These are phyloP conservation scores for Jatropha multifida DNA, from an alignment of 441 rosid genomes.

Conservation along the genomic window DNA sequence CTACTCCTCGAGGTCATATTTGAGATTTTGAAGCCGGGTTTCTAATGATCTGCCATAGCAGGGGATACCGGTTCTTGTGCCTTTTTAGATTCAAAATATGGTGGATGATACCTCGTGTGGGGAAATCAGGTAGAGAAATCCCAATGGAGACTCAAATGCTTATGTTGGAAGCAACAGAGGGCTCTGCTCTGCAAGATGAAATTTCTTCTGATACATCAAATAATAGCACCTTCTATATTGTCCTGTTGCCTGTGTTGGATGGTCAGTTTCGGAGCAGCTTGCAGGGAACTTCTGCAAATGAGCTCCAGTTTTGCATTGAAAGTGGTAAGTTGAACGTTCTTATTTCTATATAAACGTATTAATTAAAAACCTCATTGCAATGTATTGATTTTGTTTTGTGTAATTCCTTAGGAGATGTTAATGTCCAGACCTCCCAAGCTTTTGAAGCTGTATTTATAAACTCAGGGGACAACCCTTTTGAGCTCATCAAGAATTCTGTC, in stretches of 20 bases:
- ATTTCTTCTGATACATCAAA: slow-evolving; percentile 22
- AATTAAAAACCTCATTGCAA: too few relatives aligned
- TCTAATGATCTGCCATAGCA: slow-evolving; percentile 21
- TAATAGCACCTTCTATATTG: slow-evolving; percentile 39
- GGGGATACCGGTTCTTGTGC: slow-evolving; percentile 52
- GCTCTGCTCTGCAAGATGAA: slow-evolving; percentile 33
- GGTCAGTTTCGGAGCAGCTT: slow-evolving; percentile 60
- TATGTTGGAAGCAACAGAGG: slow-evolving; percentile 48
- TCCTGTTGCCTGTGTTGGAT: slow-evolving; percentile 63
- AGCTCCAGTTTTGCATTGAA: slow-evolving; percentile 69
- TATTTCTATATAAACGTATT: not conserved
- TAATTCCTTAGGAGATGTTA: slow-evolving; percentile 46
- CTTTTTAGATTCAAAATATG: slow-evolving; percentile 59
- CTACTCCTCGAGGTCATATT: not conserved
- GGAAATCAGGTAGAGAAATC: slow-evolving; percentile 52
- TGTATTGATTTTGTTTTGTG: slow-evolving; percentile 5
- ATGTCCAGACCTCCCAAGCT: slow-evolving; percentile 40
- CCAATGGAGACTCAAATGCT: slow-evolving; percentile 73
- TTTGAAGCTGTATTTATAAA: slow-evolving; percentile 55
- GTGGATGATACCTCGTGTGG: slow-evolving; percentile 82
- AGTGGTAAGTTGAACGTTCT: slow-evolving; percentile 45
- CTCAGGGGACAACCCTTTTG: slow-evolving; percentile 63
- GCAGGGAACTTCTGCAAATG: slow-evolving; percentile 57
- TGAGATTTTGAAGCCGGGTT: not conserved
- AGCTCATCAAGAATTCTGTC: slow-evolving; percentile 60